Evolutionary conservation across 441 rosid species (phyloP).

Genomic region (Pelargonium citronellum): DNA sequence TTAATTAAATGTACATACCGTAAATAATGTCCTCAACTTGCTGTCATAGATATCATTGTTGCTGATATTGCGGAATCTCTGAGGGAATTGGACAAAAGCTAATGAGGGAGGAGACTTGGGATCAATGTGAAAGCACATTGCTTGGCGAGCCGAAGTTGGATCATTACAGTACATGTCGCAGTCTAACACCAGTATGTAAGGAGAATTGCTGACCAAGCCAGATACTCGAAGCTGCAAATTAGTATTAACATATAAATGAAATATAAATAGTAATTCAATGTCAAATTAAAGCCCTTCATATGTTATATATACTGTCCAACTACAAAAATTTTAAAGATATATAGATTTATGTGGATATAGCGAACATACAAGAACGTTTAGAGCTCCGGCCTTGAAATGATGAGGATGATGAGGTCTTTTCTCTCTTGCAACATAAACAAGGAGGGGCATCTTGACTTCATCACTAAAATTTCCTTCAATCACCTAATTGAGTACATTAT

Average conservation of each 20-base stretch:
- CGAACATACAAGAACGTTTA: slow-evolving; percentile 31
- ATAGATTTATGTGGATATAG: too few relatives aligned
- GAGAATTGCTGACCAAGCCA: slow-evolving; percentile 28
- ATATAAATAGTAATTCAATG: not conserved
- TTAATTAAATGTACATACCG: slow-evolving; percentile 13
- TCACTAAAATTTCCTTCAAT: not conserved
- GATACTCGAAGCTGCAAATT: slow-evolving; percentile 33
- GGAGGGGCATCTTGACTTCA: slow-evolving; percentile 25
- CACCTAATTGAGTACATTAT: not conserved
- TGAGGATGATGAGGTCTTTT: slow-evolving; percentile 28
- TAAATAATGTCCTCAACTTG: slow-evolving; percentile 10
- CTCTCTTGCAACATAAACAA: slow-evolving; percentile 33
- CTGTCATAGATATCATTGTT: slow-evolving; percentile 31
- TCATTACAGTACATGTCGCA: slow-evolving; percentile 40
- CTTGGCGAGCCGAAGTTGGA: slow-evolving; percentile 31
- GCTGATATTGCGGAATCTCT: slow-evolving; percentile 27
- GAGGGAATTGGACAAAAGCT: slow-evolving; percentile 35
- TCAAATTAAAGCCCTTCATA: not conserved
- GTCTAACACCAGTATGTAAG: slow-evolving; percentile 28
- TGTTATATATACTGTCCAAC: not conserved
- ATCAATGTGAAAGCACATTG: slow-evolving; percentile 38
- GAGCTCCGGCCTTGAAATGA: slow-evolving; percentile 39
- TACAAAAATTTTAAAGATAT: not conserved
- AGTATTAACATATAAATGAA: not conserved
- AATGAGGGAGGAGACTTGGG: slow-evolving; percentile 16